A percentile compares a stretch with the other conserved stretches of the same genome.
phyloP scores from a whole-genome alignment of 108 stramenopile species.

The Nitzschia sp. region DNA sequence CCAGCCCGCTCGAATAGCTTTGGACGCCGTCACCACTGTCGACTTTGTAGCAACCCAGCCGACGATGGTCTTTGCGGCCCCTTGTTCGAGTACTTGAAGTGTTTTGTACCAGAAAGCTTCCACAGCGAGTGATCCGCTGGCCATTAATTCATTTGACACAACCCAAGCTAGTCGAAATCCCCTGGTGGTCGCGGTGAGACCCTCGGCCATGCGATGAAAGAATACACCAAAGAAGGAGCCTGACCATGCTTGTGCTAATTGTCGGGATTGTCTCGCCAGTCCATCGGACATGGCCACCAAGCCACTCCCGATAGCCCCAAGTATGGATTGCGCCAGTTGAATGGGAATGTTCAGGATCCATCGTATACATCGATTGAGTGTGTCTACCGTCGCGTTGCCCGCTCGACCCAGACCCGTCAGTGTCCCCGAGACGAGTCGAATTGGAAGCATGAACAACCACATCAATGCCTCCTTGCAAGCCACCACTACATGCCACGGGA shows the following conservation, averaged over 20 bases:
- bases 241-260: not conserved
- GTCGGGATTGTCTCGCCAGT: not conserved
- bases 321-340: conserved; percentile 4
- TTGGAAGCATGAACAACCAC: conserved; percentile 28
- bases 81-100: not conserved
- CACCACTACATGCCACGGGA: conserved; percentile 24
- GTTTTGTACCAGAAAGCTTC: not conserved
- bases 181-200: not conserved
- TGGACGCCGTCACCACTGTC: not conserved
- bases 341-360: conserved; percentile 25
- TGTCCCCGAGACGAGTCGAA: conserved; percentile 15
- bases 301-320: conserved; percentile 1
- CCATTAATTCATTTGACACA: not conserved
- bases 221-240: not conserved
- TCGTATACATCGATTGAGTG: conserved; percentile 2
- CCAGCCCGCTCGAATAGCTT: not conserved
- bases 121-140: conserved; percentile 4
- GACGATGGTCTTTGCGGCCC: not conserved
- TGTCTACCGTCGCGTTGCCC: conserved; percentile 18
- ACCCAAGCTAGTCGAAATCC: not conserved
- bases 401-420: conserved; percentile 7
- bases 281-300: not conserved
- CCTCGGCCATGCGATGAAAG: conserved; percentile 1
- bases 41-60: not conserved
- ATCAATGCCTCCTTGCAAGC: conserved; percentile 28